Conservation (phyloP, 1,284 basidiomycete genomes). For the Sutorius eximius region DNA sequence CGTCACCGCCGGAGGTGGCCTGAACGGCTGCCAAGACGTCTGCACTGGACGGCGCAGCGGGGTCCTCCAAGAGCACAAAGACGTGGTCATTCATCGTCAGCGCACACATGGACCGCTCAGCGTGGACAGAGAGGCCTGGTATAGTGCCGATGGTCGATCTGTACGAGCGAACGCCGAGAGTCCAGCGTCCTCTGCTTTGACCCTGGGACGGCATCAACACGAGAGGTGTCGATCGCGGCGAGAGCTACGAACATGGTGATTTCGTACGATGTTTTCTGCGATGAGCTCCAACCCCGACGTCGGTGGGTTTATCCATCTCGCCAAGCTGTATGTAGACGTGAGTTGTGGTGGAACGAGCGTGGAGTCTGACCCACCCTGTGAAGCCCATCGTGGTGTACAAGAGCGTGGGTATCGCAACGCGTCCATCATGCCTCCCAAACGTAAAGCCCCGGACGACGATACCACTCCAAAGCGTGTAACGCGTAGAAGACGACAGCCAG, state of each 20-base stretch:
- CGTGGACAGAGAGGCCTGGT: constrained; percentile 48
- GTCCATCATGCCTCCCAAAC: constrained; percentile 49
- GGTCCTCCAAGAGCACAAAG: constrained; percentile 75
- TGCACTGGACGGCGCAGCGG: constrained; percentile 59
- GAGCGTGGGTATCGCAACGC: constrained; percentile 22
- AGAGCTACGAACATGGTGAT: constrained; percentile 59
- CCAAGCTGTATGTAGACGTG: constrained; percentile 47
- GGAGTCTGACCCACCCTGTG: constrained; percentile 48
- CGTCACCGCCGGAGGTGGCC: no score
- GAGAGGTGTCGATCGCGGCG: constrained; percentile 8
- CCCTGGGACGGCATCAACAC: constrained; percentile 45
- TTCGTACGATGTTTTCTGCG: constrained; percentile 62
- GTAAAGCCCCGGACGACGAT: constrained; percentile 39
- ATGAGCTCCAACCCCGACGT: constrained; percentile 66
- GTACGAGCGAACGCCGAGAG: constrained; percentile 66
- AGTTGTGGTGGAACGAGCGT: constrained; percentile 1
- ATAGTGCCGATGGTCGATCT: constrained; percentile 62
- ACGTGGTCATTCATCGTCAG: constrained; percentile 76
- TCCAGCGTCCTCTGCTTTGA: constrained; percentile 59
- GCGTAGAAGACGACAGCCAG: constrained; percentile 14
- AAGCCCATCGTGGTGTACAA: constrained; percentile 51
- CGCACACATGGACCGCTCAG: constrained; percentile 68
- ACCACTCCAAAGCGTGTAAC: constrained; percentile 21
- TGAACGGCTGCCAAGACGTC: constrained; percentile 50
- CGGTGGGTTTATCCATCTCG: constrained; percentile 78